phyloP scores from a whole-genome alignment of 495 filamentous ascomycete species.

The Aspergillus olivimuriae region DNA sequence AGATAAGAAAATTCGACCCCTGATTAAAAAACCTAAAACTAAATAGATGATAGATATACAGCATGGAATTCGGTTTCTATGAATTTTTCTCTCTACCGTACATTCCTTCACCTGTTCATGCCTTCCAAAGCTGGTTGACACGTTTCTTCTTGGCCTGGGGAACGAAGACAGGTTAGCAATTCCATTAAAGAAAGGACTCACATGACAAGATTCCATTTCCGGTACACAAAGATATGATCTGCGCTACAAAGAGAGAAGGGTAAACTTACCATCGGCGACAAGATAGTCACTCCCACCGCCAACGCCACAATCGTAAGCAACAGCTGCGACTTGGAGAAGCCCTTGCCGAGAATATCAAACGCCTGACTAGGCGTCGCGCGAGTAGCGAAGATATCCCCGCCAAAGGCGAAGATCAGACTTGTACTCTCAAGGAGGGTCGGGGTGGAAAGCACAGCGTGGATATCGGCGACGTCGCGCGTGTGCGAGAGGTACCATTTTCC shows the following conservation, averaged over 20 bases:
- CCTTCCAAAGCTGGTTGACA: conserved; percentile 37
- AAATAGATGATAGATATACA: too few relatives aligned
- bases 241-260: neutral
- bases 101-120: neutral
- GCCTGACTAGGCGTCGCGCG: conserved; percentile 74
- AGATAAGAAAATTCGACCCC: too few relatives aligned
- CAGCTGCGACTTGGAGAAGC: conserved; percentile 84
- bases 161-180: neutral
- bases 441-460: conserved; percentile 61
- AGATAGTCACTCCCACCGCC: conserved; percentile 60
- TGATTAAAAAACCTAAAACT: too few relatives aligned
- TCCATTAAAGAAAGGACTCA: neutral
- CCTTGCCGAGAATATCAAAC: conserved; percentile 90
- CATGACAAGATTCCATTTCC: too few relatives aligned
- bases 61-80: too few relatives aligned
- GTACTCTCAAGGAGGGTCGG: conserved; percentile 90
- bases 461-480: conserved; percentile 69
- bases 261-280: conserved; percentile 76
- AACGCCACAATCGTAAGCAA: conserved; percentile 76
- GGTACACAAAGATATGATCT: too few relatives aligned
- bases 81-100: neutral
- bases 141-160: conserved; percentile 36
- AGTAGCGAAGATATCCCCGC: conserved; percentile 79
- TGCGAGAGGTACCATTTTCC: conserved; percentile 79
- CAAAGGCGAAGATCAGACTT: conserved; percentile 83